Base-by-base conservation (phyloP, 2,329 filamentous ascomycete species). In the Neopestalotiopsis clavispora region DNA sequence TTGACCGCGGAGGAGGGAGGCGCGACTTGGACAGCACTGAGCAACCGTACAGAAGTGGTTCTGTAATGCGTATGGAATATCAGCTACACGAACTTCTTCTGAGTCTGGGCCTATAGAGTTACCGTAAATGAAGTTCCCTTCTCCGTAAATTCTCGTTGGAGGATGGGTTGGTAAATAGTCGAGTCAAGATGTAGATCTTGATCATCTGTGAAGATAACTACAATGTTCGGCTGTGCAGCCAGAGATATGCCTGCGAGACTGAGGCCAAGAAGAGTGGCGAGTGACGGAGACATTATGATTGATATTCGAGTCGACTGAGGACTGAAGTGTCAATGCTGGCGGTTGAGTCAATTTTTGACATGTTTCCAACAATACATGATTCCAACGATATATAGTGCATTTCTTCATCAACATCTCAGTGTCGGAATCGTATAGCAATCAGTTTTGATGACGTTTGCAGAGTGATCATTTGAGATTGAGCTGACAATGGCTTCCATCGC, bases 41-140 rank as follows among this genome's bases (percentile, higher is more conserved):
- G 76, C 72, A 12, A 73, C 68, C 0, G 76, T 79, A 32, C 71
- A 76, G 62, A 73, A 79, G 70, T 79, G 77, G 12, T 78, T 73
- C 45, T 52, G 45, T 38, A 10, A 38, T 38, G 45, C 9, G 6
- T 17, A 52, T 52, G 1, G 4, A 4, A 52, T 4, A 9, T 52
- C 10, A 52, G 45, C 1, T 10, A 52, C 9, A 38, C 10, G 10
- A 7, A 38, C 6, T 9, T 38, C 34, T 38, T 38, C 34, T 38
- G 17, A 13, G 17, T 49, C 17, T 6, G 20, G 45, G 5, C n/a
- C 17, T 9, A 6, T 23, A 1, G 6, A 52, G 6, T 52, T 1
- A 52, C 45, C 4, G 64, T 68, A 56, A 71, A 79, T 4, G 69
- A 63, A 4, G 71, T 73, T 1, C 77, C 78, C 56, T 78, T 68